Conservation (phyloP, 1,139 yeast genomes). For the Eremothecium cymbalariae region DNA sequence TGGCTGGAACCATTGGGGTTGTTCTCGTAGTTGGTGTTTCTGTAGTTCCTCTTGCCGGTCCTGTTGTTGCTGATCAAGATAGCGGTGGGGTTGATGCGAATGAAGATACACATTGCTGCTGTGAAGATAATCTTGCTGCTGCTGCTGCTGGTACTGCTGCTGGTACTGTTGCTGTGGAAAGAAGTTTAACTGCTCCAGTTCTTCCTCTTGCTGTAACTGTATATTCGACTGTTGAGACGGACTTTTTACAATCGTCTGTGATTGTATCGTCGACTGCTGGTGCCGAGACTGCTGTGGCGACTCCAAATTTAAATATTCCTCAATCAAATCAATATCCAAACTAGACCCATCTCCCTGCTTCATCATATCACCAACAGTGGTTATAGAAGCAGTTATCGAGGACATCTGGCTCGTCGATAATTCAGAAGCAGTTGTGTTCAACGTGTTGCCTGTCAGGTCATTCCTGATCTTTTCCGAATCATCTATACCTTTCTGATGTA, state of each 20-base stretch:
- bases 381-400: neutral
- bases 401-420: constrained; percentile 1
- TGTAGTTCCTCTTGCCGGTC: neutral
- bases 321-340: constrained; percentile 12
- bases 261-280: constrained; percentile 8
- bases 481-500: constrained; percentile 7
- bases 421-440: constrained; percentile 7
- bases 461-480: constrained; percentile 8
- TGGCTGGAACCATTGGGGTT: no score
- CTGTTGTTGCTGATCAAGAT: constrained; percentile 1
- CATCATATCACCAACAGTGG: constrained; percentile 4
- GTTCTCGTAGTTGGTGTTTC: no score
- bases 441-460: constrained; percentile 16
- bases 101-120: neutral
- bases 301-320: constrained; percentile 17
- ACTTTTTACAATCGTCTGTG: constrained; percentile 3
- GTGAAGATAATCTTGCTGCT: neutral
- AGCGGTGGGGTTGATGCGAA: no score
- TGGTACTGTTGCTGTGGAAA: neutral
- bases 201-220: neutral
- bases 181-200: neutral
- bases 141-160: constrained; percentile 1
- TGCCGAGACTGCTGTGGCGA: constrained; percentile 6
- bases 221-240: neutral
- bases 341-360: constrained; percentile 9